Conservation (phyloP, 768 basidiomycete genomes). For the Suillus subalutaceus region DNA sequence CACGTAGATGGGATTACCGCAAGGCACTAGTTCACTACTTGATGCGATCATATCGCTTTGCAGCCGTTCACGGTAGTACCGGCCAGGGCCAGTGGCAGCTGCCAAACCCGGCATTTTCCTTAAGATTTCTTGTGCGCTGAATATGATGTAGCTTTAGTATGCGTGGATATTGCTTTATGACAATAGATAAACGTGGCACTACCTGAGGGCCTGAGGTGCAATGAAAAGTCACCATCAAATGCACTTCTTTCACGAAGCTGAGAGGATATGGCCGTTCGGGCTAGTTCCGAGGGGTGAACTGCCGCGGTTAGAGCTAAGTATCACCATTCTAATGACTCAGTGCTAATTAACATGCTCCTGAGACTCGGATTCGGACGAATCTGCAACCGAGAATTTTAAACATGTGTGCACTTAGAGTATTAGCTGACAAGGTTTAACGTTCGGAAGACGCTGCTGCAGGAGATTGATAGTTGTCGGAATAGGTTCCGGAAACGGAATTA, state of each 20-base stretch:
- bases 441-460: neutral
- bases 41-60: neutral
- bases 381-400: neutral
- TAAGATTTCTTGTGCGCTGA: neutral
- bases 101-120: neutral
- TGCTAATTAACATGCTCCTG: neutral
- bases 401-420: neutral
- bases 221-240: neutral
- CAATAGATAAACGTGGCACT: neutral
- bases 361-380: neutral
- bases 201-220: neutral
- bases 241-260: neutral
- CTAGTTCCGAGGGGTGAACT: neutral
- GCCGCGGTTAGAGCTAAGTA: neutral
- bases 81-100: neutral
- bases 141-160: neutral
- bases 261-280: neutral
- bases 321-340: neutral
- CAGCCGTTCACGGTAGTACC: neutral
- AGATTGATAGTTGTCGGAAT: neutral
- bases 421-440: neutral
- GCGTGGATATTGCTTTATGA: neutral
- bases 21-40: neutral
- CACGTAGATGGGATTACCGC: neutral
- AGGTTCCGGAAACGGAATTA: neutral